These are phyloP conservation scores for Penicillium sp. DNA, from an alignment of 2,329 filamentous ascomycete species.

Conservation along the genomic window DNA sequence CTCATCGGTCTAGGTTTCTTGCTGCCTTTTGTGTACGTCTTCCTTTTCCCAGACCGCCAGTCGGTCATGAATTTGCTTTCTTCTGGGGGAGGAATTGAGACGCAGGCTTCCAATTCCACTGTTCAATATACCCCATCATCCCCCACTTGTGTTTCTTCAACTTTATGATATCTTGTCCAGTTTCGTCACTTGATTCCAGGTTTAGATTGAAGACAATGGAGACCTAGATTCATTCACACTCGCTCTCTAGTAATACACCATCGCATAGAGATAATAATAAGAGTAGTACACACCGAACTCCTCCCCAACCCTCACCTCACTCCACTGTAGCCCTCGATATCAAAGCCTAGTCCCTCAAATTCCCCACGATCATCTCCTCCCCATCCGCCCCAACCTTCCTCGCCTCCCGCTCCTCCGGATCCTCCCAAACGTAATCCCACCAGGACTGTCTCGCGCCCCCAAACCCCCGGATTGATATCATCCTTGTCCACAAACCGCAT, in stretches of 20 bases:
- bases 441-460: conserved; percentile 15
- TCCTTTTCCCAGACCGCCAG: neutral
- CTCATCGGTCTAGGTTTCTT: neutral
- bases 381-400: too few species aligned
- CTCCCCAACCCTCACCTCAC: too few species aligned
- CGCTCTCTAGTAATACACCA: too few species aligned
- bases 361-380: too few species aligned
- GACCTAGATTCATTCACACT: too few species aligned
- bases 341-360: too few species aligned
- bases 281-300: too few species aligned
- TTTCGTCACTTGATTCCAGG: neutral
- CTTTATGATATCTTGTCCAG: too few species aligned
- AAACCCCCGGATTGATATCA: conserved; percentile 15
- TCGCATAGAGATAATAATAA: too few species aligned
- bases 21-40: neutral
- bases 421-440: conserved; percentile 28
- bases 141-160: too few species aligned
- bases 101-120: conserved; percentile 4
- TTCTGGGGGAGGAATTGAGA: conserved; percentile 2
- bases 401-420: conserved; percentile 10
- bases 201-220: neutral
- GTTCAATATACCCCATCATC: conserved; percentile 8
- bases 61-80: neutral
- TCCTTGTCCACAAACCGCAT: conserved; percentile 11
- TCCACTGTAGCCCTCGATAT: too few species aligned